These are phyloP conservation scores for Clonostachys rosea DNA, from an alignment of 2,329 filamentous ascomycete genomes.

Conservation along the genomic window DNA sequence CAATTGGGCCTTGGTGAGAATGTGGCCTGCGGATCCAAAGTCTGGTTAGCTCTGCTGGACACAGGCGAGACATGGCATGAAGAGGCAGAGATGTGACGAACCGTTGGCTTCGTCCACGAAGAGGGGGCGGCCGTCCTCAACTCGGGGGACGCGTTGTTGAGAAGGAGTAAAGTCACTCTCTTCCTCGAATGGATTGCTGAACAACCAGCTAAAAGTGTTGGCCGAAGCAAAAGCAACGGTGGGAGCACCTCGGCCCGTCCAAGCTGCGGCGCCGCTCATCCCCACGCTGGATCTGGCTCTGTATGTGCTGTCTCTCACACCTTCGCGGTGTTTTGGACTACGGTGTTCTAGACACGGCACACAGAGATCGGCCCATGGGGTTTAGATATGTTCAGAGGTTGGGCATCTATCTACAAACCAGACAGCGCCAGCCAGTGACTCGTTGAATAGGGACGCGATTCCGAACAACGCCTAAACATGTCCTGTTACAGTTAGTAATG, in stretches of 20 bases:
- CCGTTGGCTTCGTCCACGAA: slow-evolving; percentile 33
- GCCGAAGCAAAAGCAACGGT: slow-evolving; percentile 1
- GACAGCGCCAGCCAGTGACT: no score
- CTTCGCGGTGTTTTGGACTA: no score
- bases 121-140: slow-evolving; percentile 23
- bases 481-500: no score
- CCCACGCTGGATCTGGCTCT: no score
- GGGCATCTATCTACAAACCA: no score
- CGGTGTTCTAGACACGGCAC: no score
- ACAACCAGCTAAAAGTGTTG: slow-evolving; percentile 28
- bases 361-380: no score
- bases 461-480: no score
- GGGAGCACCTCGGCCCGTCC: not conserved
- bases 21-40: slow-evolving; percentile 17
- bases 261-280: not conserved
- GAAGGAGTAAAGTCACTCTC: slow-evolving; percentile 19
- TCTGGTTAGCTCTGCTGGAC: not conserved
- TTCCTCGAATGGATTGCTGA: slow-evolving; percentile 26
- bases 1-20: slow-evolving; percentile 25
- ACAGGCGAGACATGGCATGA: not conserved
- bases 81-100: slow-evolving; percentile 10
- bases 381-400: no score
- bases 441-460: no score
- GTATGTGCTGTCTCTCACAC: no score
- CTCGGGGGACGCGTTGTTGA: slow-evolving; percentile 19